These are phyloP conservation scores for Parathielavia appendiculata DNA, from an alignment of 495 filamentous ascomycete genomes.

Conservation along the genomic window DNA sequence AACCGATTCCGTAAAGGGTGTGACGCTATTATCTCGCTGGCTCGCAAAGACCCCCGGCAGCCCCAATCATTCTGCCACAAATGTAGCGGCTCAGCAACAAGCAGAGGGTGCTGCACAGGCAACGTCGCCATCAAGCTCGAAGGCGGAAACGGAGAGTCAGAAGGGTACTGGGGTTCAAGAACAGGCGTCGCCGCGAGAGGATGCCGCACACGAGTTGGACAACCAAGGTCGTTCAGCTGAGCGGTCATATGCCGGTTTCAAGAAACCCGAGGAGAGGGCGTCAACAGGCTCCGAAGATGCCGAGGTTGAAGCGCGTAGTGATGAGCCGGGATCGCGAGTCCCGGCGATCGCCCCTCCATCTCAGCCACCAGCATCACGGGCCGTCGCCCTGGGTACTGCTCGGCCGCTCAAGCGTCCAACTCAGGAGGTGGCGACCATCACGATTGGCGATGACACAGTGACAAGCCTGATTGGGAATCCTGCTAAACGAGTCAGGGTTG, in stretches of 20 bases:
- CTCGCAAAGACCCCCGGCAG: conserved; percentile 17
- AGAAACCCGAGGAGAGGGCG: neutral
- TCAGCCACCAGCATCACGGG: conserved; percentile 28
- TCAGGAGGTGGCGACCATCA: conserved; percentile 80
- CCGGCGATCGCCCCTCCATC: conserved; percentile 37
- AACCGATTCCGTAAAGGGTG: conserved; percentile 4
- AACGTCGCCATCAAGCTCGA: neutral
- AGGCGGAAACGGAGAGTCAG: neutral
- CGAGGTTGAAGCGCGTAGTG: conserved; percentile 7
- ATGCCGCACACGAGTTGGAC: neutral
- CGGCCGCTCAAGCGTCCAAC: conserved; percentile 52
- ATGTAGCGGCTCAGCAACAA: neutral
- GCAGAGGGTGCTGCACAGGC: neutral
- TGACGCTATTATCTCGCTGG: conserved; percentile 21
- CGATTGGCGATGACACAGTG: conserved; percentile 74
- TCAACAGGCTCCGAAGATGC: neutral
- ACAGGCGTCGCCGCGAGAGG: neutral
- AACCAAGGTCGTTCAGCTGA: neutral
- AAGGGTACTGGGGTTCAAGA: neutral
- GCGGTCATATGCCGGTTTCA: neutral
- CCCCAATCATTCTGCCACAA: neutral
- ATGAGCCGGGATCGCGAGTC: conserved; percentile 29
- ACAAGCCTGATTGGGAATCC: conserved; percentile 48
- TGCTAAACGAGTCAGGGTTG: conserved; percentile 37
- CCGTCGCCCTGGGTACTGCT: conserved; percentile 15